Conservation (phyloP, 805 yeast species). For the Candida montana region DNA sequence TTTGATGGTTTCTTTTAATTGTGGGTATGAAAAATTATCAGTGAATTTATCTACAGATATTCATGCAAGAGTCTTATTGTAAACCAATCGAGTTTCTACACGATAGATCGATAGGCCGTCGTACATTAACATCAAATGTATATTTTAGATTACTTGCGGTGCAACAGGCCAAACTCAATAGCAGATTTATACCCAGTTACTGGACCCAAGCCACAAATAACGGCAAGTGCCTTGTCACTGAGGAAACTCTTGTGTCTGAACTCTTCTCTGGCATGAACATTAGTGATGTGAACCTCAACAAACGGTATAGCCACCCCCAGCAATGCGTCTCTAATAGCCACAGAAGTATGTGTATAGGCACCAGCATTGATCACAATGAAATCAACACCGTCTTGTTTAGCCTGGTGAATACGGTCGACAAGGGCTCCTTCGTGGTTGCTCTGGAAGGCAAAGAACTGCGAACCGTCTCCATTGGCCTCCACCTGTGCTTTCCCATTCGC, state of each 20-base stretch:
- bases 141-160: slow-evolving; percentile 13
- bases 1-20: no score
- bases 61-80: no score
- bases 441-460: slow-evolving; percentile 33
- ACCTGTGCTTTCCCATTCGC: slow-evolving; percentile 29
- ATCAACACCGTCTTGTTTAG: slow-evolving; percentile 31
- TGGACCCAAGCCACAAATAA: slow-evolving; percentile 28
- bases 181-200: slow-evolving; percentile 26
- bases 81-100: no score
- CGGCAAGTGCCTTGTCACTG: slow-evolving; percentile 44
- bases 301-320: slow-evolving; percentile 44
- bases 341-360: slow-evolving; percentile 48
- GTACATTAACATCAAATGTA: no score
- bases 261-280: slow-evolving; percentile 46
- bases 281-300: slow-evolving; percentile 46
- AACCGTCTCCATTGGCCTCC: slow-evolving; percentile 21
- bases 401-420: slow-evolving; percentile 43
- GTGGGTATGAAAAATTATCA: no score
- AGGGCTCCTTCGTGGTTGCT: slow-evolving; percentile 42
- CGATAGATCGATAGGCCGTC: no score
- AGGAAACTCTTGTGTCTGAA: slow-evolving; percentile 46
- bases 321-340: slow-evolving; percentile 46
- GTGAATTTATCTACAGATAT: no score
- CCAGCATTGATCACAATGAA: slow-evolving; percentile 48
- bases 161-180: slow-evolving; percentile 24